These are phyloP conservation scores for Macrophomina tecta DNA, from an alignment of 2,329 filamentous ascomycete species.

Conservation along the genomic window DNA sequence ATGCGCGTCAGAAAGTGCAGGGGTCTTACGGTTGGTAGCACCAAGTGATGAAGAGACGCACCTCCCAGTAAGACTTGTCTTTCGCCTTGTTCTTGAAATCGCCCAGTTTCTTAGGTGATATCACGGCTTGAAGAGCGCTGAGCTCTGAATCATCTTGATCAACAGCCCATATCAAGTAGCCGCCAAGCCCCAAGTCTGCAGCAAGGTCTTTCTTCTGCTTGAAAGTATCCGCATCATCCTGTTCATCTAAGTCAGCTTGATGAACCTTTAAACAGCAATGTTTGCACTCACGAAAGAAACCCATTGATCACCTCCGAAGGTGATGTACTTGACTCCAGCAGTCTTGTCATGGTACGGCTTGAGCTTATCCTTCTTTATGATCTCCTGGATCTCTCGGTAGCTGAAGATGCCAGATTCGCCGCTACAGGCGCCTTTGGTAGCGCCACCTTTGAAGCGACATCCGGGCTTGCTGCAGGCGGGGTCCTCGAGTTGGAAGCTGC, in stretches of 20 bases:
- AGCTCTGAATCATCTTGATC: not conserved
- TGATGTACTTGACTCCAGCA: slow-evolving; percentile 43
- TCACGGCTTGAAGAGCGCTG: not conserved
- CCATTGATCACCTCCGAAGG: slow-evolving; percentile 46
- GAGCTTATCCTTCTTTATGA: slow-evolving; percentile 33
- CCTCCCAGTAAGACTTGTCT: slow-evolving; percentile 27
- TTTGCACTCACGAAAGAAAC: slow-evolving; percentile 33
- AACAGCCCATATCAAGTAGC: slow-evolving; percentile 28
- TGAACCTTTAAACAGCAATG: too few relatives aligned
- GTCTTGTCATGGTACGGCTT: slow-evolving; percentile 37
- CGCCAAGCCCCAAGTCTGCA: slow-evolving; percentile 40
- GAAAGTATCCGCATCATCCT: slow-evolving; percentile 47
- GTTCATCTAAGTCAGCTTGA: slow-evolving; percentile 28
- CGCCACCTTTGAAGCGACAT: slow-evolving; percentile 34
- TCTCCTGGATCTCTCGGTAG: slow-evolving; percentile 44
- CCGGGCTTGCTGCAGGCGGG: slow-evolving; percentile 33
- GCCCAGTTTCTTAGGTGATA: not conserved
- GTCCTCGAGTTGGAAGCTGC: slow-evolving; percentile 38
- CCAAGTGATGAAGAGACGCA: too few relatives aligned
- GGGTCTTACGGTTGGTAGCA: too few relatives aligned
- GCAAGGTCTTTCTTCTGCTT: slow-evolving; percentile 43
- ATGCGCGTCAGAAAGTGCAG: not conserved
- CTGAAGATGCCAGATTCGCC: slow-evolving; percentile 42
- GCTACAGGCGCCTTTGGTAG: slow-evolving; percentile 39
- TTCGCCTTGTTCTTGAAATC: slow-evolving; percentile 24